Base-by-base conservation (phyloP, 768 basidiomycete genomes). In the Lactifluus piperatus region DNA sequence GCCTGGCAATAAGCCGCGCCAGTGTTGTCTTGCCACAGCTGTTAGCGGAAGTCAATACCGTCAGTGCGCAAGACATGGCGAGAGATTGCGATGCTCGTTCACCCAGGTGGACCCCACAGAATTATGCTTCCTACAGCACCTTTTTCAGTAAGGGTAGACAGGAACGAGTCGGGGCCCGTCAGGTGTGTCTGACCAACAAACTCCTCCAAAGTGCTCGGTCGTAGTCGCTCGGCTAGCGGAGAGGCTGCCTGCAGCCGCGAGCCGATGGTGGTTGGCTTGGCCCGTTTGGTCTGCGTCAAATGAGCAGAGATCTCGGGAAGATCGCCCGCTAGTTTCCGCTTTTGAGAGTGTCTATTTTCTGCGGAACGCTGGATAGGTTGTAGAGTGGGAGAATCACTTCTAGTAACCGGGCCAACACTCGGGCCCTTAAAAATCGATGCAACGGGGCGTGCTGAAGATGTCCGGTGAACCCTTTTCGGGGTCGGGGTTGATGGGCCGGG, bases 91-190 rank as follows among this genome's bases (percentile, higher is more conserved):
- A 13, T 26, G 36, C 20, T n/a, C 9, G 16, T 71, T 60, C 63
- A 80, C 83, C 86, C 87, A 4, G 86, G 86, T 22, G 86, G 86
- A 2, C 86, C 86, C 86, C 88, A 89, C 41, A 88, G 74, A 58
- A 88, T 81, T 53, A 84, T 73, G 63, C 83, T 84, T 9, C 85
- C 84, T 53, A 76, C 68, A 20, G 71, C 74, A 20, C 81, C 79
- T 24, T 68, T 71, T 27, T 77, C 74, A 11, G 85, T 70, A 53
- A 83, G 68, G 34, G 74, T 77, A 59, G 80, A 74, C 41, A 91
- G 75, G 43, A 86, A 67, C 4, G 82, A 83, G n/a, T 79, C 75
- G 0, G 77, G 72, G 0, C 79, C 81, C 4, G 80, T 80, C 29
- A 91, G 65, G 68, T 88, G 81, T 24, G 68, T 67, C 67, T 94